Conservation (phyloP, 1,139 yeast species). For the Suhomyces bokatorum region DNA sequence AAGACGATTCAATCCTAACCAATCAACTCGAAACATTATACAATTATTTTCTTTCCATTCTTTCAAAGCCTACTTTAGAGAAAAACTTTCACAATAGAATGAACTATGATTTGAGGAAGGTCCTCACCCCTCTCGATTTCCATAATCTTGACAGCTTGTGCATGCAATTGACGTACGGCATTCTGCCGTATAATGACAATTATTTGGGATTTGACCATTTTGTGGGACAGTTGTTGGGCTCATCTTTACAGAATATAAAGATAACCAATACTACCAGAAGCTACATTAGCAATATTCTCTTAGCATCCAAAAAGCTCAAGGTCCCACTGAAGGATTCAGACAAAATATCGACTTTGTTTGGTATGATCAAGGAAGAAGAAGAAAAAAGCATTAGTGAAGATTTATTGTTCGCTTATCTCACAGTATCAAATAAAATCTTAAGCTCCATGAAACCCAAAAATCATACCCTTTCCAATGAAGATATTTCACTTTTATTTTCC, state of each 20-base stretch:
- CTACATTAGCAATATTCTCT: constrained; percentile 31
- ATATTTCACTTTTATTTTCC: constrained; percentile 33
- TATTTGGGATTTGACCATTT: constrained; percentile 28
- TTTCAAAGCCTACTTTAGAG: constrained; percentile 72
- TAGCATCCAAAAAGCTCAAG: constrained; percentile 27
- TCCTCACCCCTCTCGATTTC: constrained; percentile 69
- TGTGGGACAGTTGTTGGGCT: constrained; percentile 29
- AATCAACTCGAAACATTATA: constrained; percentile 75
- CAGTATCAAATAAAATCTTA: constrained; percentile 28
- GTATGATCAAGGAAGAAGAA: constrained; percentile 11
- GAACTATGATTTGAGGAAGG: constrained; percentile 78
- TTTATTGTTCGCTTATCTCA: constrained; percentile 35
- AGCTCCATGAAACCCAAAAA: constrained; percentile 36
- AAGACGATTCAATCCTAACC: constrained; percentile 35
- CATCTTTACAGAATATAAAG: constrained; percentile 33
- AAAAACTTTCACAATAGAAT: constrained; percentile 70
- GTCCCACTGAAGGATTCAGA: constrained; percentile 7
- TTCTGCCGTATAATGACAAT: constrained; percentile 12
- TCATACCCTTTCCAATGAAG: constrained; percentile 35
- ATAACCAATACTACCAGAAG: constrained; percentile 37
- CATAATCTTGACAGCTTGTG: constrained; percentile 65
- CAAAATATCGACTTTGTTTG: constrained; percentile 12
- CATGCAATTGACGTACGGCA: constrained; percentile 48
- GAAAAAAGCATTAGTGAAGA: constrained; percentile 27
- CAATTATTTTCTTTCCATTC: constrained; percentile 74